phyloP scores from a whole-genome alignment of 2,329 filamentous ascomycete species.

The Arthrinium phaeospermum region DNA sequence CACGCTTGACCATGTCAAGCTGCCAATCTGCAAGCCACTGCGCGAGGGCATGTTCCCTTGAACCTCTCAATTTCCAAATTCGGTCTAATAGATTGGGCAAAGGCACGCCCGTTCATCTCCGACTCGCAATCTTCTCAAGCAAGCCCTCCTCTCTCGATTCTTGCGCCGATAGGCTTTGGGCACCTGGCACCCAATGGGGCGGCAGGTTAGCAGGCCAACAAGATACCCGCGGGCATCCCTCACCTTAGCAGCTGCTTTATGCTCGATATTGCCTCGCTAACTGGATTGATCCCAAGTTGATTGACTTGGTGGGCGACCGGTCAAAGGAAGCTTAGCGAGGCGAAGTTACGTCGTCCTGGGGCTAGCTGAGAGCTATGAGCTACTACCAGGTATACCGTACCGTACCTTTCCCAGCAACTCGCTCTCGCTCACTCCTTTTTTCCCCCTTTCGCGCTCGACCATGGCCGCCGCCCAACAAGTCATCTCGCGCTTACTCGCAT shows the following conservation, averaged over 20 bases:
- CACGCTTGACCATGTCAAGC: slow-evolving; percentile 4
- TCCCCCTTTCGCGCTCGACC: background rate
- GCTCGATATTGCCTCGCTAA: background rate
- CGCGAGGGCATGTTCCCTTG: slow-evolving; percentile 7
- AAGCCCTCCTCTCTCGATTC: background rate
- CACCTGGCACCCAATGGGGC: slow-evolving; percentile 2
- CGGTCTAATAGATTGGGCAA: background rate
- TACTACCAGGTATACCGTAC: background rate
- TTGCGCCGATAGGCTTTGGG: background rate
- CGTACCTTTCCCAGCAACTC: background rate
- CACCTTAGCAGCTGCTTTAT: slow-evolving; percentile 6
- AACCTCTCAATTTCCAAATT: slow-evolving; percentile 9
- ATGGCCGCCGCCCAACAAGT: background rate
- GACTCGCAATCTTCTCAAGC: background rate
- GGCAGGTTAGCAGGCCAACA: background rate
- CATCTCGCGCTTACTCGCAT: slow-evolving; percentile 12
- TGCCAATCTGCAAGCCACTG: slow-evolving; percentile 15
- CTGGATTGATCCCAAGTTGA: background rate
- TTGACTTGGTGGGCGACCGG: background rate
- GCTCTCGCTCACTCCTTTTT: background rate
- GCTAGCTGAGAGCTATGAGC: background rate
- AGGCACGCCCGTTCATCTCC: slow-evolving; percentile 11
- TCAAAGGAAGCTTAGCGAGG: background rate
- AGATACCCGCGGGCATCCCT: background rate
- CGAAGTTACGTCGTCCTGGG: background rate